phyloP scores from a whole-genome alignment of 2,329 filamentous ascomycete species.

The Parastagonospora avenae region DNA sequence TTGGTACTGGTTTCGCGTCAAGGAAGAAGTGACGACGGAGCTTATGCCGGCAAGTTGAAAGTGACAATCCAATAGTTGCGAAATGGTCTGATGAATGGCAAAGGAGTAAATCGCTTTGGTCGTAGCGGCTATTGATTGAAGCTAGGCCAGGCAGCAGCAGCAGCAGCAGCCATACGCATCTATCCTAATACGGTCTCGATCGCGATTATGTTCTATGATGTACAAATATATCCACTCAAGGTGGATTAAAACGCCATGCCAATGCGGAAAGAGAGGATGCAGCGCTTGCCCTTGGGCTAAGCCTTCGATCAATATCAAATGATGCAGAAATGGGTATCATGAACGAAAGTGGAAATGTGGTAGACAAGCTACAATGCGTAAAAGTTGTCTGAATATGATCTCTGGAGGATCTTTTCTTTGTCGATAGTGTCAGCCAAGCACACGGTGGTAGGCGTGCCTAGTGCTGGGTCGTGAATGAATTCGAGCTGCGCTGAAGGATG shows the following conservation, averaged over 20 bases:
- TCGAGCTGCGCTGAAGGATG: not conserved
- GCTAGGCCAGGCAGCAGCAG: conserved; percentile 33
- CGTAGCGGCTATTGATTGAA: conserved; percentile 15
- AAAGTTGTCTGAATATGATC: conserved; percentile 4
- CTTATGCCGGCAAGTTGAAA: no score
- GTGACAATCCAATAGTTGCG: not conserved
- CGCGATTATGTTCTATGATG: conserved; percentile 8
- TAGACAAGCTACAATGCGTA: conserved; percentile 16
- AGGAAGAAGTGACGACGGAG: not conserved
- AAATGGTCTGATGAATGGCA: not conserved
- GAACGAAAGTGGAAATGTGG: conserved; percentile 28
- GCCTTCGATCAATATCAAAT: not conserved
- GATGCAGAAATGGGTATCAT: conserved; percentile 31
- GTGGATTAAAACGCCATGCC: conserved; percentile 25
- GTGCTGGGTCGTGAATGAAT: no score
- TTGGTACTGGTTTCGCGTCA: not conserved
- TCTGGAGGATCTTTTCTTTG: not conserved
- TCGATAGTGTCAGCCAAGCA: not conserved
- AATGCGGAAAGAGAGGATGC: conserved; percentile 14
- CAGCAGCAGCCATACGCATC: conserved; percentile 25
- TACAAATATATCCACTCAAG: conserved; percentile 17
- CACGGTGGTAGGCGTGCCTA: not conserved
- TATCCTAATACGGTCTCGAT: conserved; percentile 24
- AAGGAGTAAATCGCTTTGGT: conserved; percentile 2
- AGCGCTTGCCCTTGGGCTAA: not conserved